These are phyloP conservation scores for Nakazawaea populi DNA, from an alignment of 805 yeast species.

Conservation along the genomic window DNA sequence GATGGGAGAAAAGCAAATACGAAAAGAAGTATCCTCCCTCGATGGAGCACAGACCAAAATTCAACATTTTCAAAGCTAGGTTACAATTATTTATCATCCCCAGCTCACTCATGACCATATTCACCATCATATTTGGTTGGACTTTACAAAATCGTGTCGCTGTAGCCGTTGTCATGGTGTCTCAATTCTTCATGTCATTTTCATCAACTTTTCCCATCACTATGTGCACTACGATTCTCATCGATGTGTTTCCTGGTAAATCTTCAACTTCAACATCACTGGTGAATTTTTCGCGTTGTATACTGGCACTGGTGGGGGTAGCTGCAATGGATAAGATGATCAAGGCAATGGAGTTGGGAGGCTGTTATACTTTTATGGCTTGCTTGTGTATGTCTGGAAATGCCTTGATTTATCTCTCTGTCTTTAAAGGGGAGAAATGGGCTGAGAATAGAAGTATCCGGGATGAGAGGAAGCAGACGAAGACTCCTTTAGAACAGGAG, in stretches of 20 bases:
- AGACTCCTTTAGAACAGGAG: not conserved
- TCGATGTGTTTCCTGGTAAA: slow-evolving; percentile 58
- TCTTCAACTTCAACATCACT: slow-evolving; percentile 66
- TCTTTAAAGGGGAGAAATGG: slow-evolving; percentile 8
- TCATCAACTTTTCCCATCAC: slow-evolving; percentile 47
- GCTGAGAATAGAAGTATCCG: not conserved
- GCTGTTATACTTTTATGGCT: slow-evolving; percentile 24
- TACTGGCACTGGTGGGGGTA: slow-evolving; percentile 53
- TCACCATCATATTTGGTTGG: slow-evolving; percentile 59
- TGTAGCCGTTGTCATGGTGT: slow-evolving; percentile 39
- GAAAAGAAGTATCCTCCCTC: not conserved
- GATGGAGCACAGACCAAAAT: slow-evolving; percentile 21
- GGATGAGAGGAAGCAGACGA: not conserved
- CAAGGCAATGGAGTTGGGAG: slow-evolving; percentile 51
- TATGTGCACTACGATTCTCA: slow-evolving; percentile 52
- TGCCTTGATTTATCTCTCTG: slow-evolving; percentile 7
- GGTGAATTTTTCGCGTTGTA: slow-evolving; percentile 60
- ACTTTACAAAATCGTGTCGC: slow-evolving; percentile 37
- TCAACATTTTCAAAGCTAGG: slow-evolving; percentile 46
- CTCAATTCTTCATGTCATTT: slow-evolving; percentile 45
- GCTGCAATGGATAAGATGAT: slow-evolving; percentile 57
- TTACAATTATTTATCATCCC: slow-evolving; percentile 38
- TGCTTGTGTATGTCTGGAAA: slow-evolving; percentile 23
- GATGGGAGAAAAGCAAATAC: slow-evolving; percentile 10
- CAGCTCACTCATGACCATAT: slow-evolving; percentile 29